Percentiles rank a stretch among this genome's conserved stretches.
Evolutionary conservation across 768 basidiomycete species (phyloP).

Genomic region (Xerocomus brunneocitrinus): DNA sequence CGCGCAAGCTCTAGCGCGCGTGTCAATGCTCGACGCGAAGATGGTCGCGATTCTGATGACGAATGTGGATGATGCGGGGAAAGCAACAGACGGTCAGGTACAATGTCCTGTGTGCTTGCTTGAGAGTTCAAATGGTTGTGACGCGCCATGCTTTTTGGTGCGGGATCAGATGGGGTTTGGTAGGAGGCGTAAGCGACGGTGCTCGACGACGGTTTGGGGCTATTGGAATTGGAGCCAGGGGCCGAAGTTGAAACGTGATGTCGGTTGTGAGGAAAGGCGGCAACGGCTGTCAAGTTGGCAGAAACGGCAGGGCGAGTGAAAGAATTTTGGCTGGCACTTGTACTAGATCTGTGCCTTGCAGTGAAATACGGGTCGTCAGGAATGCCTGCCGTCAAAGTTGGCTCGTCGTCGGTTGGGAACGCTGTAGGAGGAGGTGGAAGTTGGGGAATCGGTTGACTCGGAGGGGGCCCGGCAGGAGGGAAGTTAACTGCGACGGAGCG

Average conservation of each 20-base stretch:
- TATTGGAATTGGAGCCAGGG: conserved; percentile 25
- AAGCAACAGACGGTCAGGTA: conserved; percentile 41
- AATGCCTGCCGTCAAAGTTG: conserved; percentile 15
- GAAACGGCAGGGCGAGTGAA: conserved; percentile 37
- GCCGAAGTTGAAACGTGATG: conserved; percentile 30
- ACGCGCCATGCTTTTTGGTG: conserved; percentile 49
- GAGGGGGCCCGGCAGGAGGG: conserved; percentile 68
- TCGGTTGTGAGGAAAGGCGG: conserved; percentile 56
- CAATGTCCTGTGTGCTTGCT: conserved; percentile 35
- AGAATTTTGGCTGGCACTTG: conserved; percentile 31
- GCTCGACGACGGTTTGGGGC: conserved; percentile 21
- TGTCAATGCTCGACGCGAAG: conserved; percentile 83
- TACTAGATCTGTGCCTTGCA: conserved; percentile 34
- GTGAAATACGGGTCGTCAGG: conserved; percentile 27
- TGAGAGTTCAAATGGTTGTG: conserved; percentile 17
- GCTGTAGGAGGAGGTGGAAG: conserved; percentile 40
- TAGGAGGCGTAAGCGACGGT: conserved; percentile 28
- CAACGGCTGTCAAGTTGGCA: conserved; percentile 52
- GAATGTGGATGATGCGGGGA: conserved; percentile 41
- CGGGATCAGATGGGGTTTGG: conserved; percentile 55
- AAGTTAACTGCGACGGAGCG: conserved; percentile 64
- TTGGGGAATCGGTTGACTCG: conserved; percentile 69
- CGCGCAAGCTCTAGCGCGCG: conserved; percentile 83
- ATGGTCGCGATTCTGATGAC: conserved; percentile 49
- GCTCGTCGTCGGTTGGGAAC: conserved; percentile 17